phyloP scores from a whole-genome alignment of 2,329 filamentous ascomycete genomes.

The Aspergillus quadricinctus region DNA sequence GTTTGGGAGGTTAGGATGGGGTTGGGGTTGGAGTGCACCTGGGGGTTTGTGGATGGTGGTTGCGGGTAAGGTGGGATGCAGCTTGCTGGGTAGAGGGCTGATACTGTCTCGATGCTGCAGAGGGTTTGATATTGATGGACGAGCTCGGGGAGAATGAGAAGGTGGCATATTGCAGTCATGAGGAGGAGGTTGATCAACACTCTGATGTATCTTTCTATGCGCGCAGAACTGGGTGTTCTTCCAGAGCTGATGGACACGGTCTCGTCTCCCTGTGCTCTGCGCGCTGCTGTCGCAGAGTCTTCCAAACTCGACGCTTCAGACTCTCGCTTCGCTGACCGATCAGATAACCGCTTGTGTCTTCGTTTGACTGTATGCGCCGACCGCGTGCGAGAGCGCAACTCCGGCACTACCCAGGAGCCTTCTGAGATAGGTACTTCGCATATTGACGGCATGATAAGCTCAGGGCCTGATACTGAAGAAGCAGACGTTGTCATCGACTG shows the following conservation, averaged over 20 bases:
- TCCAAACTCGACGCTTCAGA: neutral
- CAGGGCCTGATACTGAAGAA: constrained; percentile 31
- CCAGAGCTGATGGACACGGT: neutral
- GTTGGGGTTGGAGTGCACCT: constrained; percentile 8
- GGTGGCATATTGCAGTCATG: constrained; percentile 27
- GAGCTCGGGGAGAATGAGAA: constrained; percentile 33
- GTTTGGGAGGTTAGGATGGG: constrained; percentile 19
- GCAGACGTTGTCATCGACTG: constrained; percentile 22
- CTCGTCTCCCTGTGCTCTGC: neutral
- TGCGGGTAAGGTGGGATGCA: constrained; percentile 17
- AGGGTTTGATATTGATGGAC: constrained; percentile 29
- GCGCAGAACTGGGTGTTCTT: neutral
- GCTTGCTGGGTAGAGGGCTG: constrained; percentile 26
- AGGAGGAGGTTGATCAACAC: constrained; percentile 23
- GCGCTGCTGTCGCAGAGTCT: neutral
- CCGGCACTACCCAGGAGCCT: constrained; percentile 30
- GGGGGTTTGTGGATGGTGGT: constrained; percentile 7
- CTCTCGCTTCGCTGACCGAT: neutral
- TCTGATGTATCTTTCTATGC: constrained; percentile 12
- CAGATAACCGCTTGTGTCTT: constrained; percentile 15
- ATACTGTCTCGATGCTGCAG: constrained; percentile 21
- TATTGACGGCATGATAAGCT: constrained; percentile 40
- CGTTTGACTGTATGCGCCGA: constrained; percentile 16
- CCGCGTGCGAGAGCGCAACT: constrained; percentile 13
- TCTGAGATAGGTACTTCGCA: constrained; percentile 30